Base-by-base conservation (phyloP, 345 rosid genomes). In the Acer yangbiense region DNA sequence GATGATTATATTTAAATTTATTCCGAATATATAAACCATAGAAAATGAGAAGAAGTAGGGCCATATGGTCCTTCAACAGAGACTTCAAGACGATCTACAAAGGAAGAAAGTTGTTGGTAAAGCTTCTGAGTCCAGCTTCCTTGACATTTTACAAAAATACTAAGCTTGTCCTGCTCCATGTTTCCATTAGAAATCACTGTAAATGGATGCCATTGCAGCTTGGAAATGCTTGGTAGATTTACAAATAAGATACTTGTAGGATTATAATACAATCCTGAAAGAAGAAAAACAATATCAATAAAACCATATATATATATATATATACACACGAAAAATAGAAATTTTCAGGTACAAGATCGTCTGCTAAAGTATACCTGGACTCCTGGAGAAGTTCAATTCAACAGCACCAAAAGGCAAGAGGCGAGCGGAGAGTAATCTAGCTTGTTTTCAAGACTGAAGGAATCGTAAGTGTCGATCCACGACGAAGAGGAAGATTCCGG, bases 61-160 rank as follows among this genome's bases (percentile, higher is more conserved):
- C 94, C 94, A 81, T 90, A 90, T 43, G 97, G 94, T 48, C 97
- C 94, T 86, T 90, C 94, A 73, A 89, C 87, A 11, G 97, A 86
- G 44, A 90, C 86, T 64, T 88, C 77, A 11, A 92, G 88, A 80
- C 82, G 88, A 68, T 82, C 87, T 0, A 80, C 1, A 11, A 88
- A 73, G 64, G 88, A 87, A 78, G 86, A 76, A 12, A 88, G 77
- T 35, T 86, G 81, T 6, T 67, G 76, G 75, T 82, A 85, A 7
- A 89, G 89, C 78, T 86, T 85, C 48, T 79, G 61, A 41, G 90
- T 73, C 93, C 91, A 90, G 77, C 60, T 81, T 46, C 87, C 85
- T 21, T 77, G 86, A 76, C 75, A 64, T 85, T 83, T 91, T 50
- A 82, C 43, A 14, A 74, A 63, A 17, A 86, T 72, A 69, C 84